Evolutionary conservation across 768 basidiomycete genomes (phyloP).

Genomic region (Boletus sp.): DNA sequence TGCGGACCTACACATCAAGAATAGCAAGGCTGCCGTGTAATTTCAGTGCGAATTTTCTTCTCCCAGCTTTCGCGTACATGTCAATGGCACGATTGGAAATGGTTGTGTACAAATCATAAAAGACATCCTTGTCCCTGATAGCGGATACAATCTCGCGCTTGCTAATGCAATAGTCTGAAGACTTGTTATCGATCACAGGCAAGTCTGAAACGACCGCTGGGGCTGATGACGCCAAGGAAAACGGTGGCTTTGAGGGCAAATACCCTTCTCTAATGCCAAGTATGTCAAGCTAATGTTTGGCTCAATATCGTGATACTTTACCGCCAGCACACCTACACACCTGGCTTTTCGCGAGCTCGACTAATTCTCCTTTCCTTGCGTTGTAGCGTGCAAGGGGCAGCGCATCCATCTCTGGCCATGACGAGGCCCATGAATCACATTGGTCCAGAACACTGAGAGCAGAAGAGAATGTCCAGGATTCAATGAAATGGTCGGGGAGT

Average conservation of each 20-base stretch:
- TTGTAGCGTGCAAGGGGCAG: conserved; percentile 49
- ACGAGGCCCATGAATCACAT: conserved; percentile 68
- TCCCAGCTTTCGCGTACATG: conserved; percentile 76
- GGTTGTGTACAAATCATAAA: conserved; percentile 73
- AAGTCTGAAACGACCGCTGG: conserved; percentile 7
- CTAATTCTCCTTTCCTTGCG: conserved; percentile 83
- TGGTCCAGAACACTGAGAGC: conserved; percentile 79
- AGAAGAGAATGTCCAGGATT: conserved; percentile 93
- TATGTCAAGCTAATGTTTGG: conserved; percentile 64
- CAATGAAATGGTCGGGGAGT: conserved; percentile 71
- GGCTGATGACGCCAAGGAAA: conserved; percentile 48
- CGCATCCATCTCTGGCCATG: conserved; percentile 43
- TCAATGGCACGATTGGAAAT: conserved; percentile 82
- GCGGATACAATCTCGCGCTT: conserved; percentile 59
- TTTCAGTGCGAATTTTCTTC: conserved; percentile 81
- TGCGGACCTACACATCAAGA: conserved; percentile 73
- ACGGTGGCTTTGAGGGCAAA: conserved; percentile 71
- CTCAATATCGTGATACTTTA: neutral
- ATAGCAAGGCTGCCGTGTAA: conserved; percentile 85
- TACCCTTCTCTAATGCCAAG: conserved; percentile 74
- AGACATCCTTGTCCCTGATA: conserved; percentile 52
- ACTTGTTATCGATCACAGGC: conserved; percentile 19
- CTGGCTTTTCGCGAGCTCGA: conserved; percentile 86
- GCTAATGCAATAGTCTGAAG: conserved; percentile 42
- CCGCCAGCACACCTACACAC: conserved; percentile 38